These are phyloP conservation scores for Cutaneotrichosporon sp. DNA, from an alignment of 1,284 basidiomycete genomes.

Conservation along the genomic window DNA sequence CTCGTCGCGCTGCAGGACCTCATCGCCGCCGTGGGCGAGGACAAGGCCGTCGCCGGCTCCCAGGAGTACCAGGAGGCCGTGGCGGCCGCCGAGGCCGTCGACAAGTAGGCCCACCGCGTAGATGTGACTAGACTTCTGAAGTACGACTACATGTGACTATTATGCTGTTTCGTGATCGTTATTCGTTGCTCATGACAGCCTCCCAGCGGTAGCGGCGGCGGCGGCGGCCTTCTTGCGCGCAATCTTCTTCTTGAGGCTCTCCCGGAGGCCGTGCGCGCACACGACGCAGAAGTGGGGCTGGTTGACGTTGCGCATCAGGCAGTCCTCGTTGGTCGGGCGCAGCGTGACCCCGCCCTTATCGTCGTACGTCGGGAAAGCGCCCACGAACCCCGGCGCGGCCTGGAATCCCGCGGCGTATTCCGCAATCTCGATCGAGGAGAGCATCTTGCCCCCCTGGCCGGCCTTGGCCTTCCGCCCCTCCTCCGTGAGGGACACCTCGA, in stretches of 20 bases:
- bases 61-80: constrained; percentile 35
- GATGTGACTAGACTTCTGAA: not conserved
- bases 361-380: constrained; percentile 70
- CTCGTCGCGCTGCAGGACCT: constrained; percentile 67
- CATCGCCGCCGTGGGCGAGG: constrained; percentile 55
- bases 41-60: constrained; percentile 26
- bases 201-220: too few species aligned
- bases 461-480: constrained; percentile 57
- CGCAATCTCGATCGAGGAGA: constrained; percentile 73
- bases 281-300: constrained; percentile 65
- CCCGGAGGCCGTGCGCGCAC: constrained; percentile 66
- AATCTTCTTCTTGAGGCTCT: constrained; percentile 24
- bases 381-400: constrained; percentile 62
- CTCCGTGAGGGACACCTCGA: constrained; percentile 64
- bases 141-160: constrained; percentile 1
- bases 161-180: too few species aligned
- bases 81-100: constrained; percentile 29
- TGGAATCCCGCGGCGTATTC: constrained; percentile 74
- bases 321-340: constrained; percentile 70
- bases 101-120: constrained; percentile 13
- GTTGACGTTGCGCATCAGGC: constrained; percentile 75
- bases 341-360: constrained; percentile 40
- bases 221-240: constrained; percentile 14
- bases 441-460: constrained; percentile 60
- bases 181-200: not conserved